These are phyloP conservation scores for Talaromyces amestolkiae DNA, from an alignment of 2,329 filamentous ascomycete genomes.

Conservation along the genomic window DNA sequence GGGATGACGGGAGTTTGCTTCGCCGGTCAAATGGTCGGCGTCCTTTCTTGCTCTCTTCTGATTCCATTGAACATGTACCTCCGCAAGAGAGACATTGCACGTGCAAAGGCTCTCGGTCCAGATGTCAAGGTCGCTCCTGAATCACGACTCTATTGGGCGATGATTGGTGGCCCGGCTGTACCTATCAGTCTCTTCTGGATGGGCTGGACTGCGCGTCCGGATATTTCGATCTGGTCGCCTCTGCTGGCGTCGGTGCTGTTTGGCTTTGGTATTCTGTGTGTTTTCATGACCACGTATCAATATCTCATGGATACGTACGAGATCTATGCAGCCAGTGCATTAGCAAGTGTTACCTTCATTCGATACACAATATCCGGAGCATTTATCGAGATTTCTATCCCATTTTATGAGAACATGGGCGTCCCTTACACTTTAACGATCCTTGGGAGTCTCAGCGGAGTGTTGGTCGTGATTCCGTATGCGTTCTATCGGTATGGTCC, in stretches of 20 bases:
- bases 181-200: slow-evolving; percentile 59
- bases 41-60: slow-evolving; percentile 37
- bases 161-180: slow-evolving; percentile 51
- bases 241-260: slow-evolving; percentile 51
- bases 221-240: slow-evolving; percentile 38
- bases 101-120: slow-evolving; percentile 39
- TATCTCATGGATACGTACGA: slow-evolving; percentile 60
- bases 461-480: slow-evolving; percentile 45
- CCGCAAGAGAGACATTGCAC: slow-evolving; percentile 44
- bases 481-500: slow-evolving; percentile 49
- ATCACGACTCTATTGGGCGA: slow-evolving; percentile 54
- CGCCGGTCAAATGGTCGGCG: slow-evolving; percentile 46
- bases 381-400: slow-evolving; percentile 33
- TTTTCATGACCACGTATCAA: slow-evolving; percentile 53
- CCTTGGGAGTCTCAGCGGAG: slow-evolving; percentile 43
- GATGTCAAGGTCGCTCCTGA: slow-evolving; percentile 47
- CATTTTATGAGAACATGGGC: slow-evolving; percentile 42
- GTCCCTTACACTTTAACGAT: slow-evolving; percentile 43
- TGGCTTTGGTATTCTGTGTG: slow-evolving; percentile 49
- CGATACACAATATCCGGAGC: slow-evolving; percentile 40
- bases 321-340: slow-evolving; percentile 48
- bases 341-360: slow-evolving; percentile 42
- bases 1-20: slow-evolving; percentile 50
- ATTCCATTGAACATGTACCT: slow-evolving; percentile 48
- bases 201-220: slow-evolving; percentile 50